Percentiles rank a stretch among this genome's conserved stretches.
Evolutionary conservation across 495 filamentous ascomycete species (phyloP).

Genomic region (Recurvomyces mirabilis): DNA sequence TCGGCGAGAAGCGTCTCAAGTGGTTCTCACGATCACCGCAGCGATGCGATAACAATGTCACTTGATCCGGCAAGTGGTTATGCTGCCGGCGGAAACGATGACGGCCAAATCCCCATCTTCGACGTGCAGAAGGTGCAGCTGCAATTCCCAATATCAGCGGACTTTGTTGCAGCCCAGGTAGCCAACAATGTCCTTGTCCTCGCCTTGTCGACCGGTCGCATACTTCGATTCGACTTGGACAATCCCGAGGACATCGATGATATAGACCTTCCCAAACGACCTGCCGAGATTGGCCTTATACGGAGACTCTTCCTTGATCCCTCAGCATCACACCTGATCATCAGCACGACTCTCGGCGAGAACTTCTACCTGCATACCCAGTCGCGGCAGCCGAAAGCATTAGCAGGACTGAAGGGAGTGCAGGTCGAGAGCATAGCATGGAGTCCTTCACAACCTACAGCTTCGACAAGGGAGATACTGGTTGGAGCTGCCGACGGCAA

Average conservation of each 20-base stretch:
- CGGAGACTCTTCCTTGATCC: conserved; percentile 94
- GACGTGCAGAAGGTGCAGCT: conserved; percentile 83
- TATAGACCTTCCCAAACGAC: conserved; percentile 92
- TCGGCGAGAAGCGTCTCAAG: no score
- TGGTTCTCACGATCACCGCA: no score
- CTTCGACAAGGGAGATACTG: conserved; percentile 90
- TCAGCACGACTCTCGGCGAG: conserved; percentile 82
- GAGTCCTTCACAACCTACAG: conserved; percentile 93
- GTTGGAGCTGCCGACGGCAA: conserved; percentile 84
- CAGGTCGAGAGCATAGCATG: conserved; percentile 81
- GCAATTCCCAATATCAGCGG: conserved; percentile 77
- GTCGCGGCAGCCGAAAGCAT: conserved; percentile 69
- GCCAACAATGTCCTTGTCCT: conserved; percentile 94
- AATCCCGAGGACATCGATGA: conserved; percentile 93
- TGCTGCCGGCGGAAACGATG: conserved; percentile 47
- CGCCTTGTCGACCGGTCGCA: conserved; percentile 75
- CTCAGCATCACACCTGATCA: conserved; percentile 84
- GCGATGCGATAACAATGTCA: conserved; percentile 5
- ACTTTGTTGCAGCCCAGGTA: conserved; percentile 92
- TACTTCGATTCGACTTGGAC: conserved; percentile 88
- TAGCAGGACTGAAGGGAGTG: conserved; percentile 76
- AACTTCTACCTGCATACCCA: conserved; percentile 98
- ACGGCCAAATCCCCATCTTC: conserved; percentile 72
- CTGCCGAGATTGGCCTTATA: conserved; percentile 80
- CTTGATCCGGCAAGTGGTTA: conserved; percentile 37